phyloP scores from a whole-genome alignment of 2,329 filamentous ascomycete species.

The Coniosporium tulheliwenetii region DNA sequence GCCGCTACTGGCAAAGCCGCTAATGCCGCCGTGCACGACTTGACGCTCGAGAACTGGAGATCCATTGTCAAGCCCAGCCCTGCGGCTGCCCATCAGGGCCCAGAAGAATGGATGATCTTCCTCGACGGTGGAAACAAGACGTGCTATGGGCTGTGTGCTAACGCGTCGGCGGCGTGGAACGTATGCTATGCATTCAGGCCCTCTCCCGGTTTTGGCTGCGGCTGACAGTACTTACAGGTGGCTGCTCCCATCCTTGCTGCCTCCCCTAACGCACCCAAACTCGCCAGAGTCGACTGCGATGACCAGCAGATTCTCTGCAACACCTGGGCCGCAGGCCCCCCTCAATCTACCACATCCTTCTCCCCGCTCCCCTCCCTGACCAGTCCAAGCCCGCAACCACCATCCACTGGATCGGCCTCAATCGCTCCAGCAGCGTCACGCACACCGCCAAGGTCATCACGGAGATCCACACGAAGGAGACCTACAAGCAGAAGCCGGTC shows the following conservation, averaged over 20 bases:
- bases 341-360: constrained; percentile 47
- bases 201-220: constrained; percentile 2
- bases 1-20: constrained; percentile 37
- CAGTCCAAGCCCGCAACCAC: constrained; percentile 48
- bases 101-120: constrained; percentile 64
- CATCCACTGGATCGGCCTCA: constrained; percentile 50
- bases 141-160: constrained; percentile 54
- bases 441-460: constrained; percentile 45
- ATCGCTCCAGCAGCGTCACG: constrained; percentile 43
- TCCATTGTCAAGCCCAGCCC: constrained; percentile 48
- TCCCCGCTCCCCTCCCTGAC: constrained; percentile 44
- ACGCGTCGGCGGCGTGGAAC: constrained; percentile 45
- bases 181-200: constrained; percentile 13
- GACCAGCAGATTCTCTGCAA: constrained; percentile 61
- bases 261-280: constrained; percentile 46
- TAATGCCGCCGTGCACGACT: constrained; percentile 33
- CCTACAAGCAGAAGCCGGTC: constrained; percentile 32
- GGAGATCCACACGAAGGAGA: constrained; percentile 43
- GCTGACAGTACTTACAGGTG: constrained; percentile 26
- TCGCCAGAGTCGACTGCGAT: constrained; percentile 60
- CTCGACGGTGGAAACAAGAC: constrained; percentile 65
- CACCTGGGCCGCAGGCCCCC: constrained; percentile 52
- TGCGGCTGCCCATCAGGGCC: constrained; percentile 37
- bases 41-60: constrained; percentile 59
- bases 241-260: constrained; percentile 47